Base-by-base conservation (phyloP, 129 eudicot species). In the Cynara cardunculus region DNA sequence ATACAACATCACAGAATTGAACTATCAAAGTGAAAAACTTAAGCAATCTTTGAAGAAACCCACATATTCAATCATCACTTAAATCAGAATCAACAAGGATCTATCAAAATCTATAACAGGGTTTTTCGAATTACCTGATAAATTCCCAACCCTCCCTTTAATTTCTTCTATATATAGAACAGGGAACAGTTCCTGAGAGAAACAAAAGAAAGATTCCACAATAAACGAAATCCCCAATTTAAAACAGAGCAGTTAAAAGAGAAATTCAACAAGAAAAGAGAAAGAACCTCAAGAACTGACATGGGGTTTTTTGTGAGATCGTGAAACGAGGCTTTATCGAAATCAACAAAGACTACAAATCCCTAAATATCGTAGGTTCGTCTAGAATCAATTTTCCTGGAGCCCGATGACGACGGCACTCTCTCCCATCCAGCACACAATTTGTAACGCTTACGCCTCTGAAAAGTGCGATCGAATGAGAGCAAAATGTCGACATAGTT, bases 201-300 rank as follows among this genome's bases (percentile, higher is more conserved):
- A 67, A 70, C n/a, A 39, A 13, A 69, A 30, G 19, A 34, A 80
- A 72, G 35, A 75, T 25, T 41, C 24, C 78, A 75, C 49, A 80
- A 67, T 32, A 11, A 74, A 18, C 4, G 79, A 25, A 79, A 39
- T 9, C 53, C 61, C 12, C 31, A 25, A 62, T 18, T 2, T 3
- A 62, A 34, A 71, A 66, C 27, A 25, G 68, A 12, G 16, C 6
- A 85, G 21, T 14, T 26, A 72, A 62, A 16, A 34, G 6, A 35
- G 9, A 28, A 30, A 25, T 10, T 73, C 30, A 81, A 18, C 25
- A 30, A 61, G 74, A 46, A n/a, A 14, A 49, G 28, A 66, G 39
- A 72, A 32, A 59, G 78, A 74, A 89, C 93, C 96, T 91, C 87
- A 14, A 89, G 64, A n/a, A 82, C 82, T 73, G 91, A 91, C 93